Evolutionary conservation across 2,329 filamentous ascomycete species (phyloP).

Genomic region (Hypoxylon sp.): DNA sequence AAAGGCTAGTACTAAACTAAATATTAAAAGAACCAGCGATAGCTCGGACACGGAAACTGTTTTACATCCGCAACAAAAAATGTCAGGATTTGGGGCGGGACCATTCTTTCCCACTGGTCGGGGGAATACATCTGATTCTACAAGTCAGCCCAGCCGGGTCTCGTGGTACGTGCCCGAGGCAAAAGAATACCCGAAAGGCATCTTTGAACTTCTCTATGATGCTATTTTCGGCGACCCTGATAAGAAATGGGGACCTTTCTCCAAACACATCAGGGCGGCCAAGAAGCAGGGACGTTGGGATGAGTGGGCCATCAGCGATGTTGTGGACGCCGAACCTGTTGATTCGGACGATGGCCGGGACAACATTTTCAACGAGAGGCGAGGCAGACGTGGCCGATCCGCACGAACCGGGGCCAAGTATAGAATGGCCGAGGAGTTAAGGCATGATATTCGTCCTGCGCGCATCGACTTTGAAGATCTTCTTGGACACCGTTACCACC

Average conservation of each 20-base stretch:
- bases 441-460: conserved; percentile 39
- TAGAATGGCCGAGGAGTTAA: conserved; percentile 9
- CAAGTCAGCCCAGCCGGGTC: too few species aligned
- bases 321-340: conserved; percentile 11
- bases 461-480: conserved; percentile 45
- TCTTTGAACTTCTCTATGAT: conserved; percentile 7
- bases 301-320: conserved; percentile 28
- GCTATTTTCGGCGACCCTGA: conserved; percentile 23
- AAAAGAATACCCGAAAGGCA: conserved; percentile 6
- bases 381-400: not conserved
- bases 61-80: not conserved
- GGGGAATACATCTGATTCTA: too few species aligned
- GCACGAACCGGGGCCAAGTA: not conserved
- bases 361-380: not conserved
- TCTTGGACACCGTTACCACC: conserved; percentile 36
- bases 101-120: too few species aligned
- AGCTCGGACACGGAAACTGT: not conserved
- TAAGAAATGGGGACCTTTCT: conserved; percentile 35
- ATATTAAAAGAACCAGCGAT: not conserved
- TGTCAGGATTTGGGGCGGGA: too few species aligned
- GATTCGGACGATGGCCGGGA: conserved; percentile 1
- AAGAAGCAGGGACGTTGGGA: conserved; percentile 18
- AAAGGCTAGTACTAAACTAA: not conserved
- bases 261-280: conserved; percentile 19
- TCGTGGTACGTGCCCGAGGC: conserved; percentile 17